Conservation (phyloP, 129 eudicot genomes). For the Artemisia annua region DNA sequence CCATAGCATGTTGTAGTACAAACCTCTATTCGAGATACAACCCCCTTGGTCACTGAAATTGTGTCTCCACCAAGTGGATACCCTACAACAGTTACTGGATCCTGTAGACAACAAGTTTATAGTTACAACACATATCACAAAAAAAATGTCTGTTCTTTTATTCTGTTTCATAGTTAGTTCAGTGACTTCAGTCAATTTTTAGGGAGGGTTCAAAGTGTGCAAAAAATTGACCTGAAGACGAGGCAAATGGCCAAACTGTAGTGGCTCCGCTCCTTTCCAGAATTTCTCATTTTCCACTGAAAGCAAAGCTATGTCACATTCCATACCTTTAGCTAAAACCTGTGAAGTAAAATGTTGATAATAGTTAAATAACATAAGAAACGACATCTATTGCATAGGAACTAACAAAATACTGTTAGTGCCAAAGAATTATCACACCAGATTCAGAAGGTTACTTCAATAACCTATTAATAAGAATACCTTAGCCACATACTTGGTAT, state of each 20-base stretch:
- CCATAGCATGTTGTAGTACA: constrained; percentile 22
- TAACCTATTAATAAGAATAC: constrained; percentile 31
- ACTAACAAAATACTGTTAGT: not conserved
- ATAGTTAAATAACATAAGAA: constrained; percentile 23
- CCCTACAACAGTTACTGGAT: constrained; percentile 92
- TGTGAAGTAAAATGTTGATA: constrained; percentile 29
- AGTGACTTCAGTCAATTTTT: not conserved
- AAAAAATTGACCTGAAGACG: constrained; percentile 72
- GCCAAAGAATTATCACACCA: not conserved
- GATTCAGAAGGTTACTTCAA: too few species aligned
- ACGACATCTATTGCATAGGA: not conserved
- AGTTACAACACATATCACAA: constrained; percentile 24
- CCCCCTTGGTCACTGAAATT: constrained; percentile 97
- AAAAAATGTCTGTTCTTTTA: not conserved
- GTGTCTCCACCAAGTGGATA: constrained; percentile 99
- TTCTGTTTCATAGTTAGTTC: constrained; percentile 6
- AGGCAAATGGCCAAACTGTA: constrained; percentile 78
- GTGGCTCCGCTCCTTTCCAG: constrained; percentile 91
- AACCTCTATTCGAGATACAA: constrained; percentile 98
- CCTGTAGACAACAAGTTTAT: constrained; percentile 43
- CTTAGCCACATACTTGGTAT: constrained; percentile 93
- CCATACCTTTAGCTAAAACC: constrained; percentile 94
- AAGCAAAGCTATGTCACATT: constrained; percentile 93
- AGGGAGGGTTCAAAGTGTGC: not conserved
- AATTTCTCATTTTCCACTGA: constrained; percentile 82